Evolutionary conservation across 2,329 filamentous ascomycete genomes (phyloP), one percentile per base, ranked within the genome.

Genomic region (Ceratocystis harringtonii): DNA sequence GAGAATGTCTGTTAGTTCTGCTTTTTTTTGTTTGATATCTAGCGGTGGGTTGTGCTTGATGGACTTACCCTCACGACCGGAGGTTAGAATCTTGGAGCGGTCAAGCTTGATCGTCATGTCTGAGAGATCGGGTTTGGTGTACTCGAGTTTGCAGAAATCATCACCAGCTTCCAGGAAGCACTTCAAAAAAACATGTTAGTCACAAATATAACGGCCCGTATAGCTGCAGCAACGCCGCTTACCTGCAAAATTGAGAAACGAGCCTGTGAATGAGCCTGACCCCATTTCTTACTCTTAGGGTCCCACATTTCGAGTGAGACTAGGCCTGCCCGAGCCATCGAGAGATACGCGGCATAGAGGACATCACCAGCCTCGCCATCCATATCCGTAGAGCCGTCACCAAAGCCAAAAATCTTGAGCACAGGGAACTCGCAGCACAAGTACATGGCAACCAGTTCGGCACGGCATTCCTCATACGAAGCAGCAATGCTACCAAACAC

Each of bases 251-350:
- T 96, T 63, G 87, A 89, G 77, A 91, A 96, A 10, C 92, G 88
- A 25, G 91, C 92, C 76, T 95, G 90, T 76, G 90, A 95, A 73
- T 96, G 91, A 69, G 88, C 83, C 75, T 96, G 92, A 7, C 92
- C 92, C 92, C 92, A 96, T 77, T 95, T 96, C 69, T 85, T 81
- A 70, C 82, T 86, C 77, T 92, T 92, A 5, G 91, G 91, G 72
- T 96, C 91, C 91, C 91, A 97, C 80, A 94, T 90, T 74, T 97
- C 92, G 25, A 97, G 81, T 1, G 92, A 88, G 5, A 86, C 84
- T 57, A 99, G 80, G 68, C 94, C 94, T n/a, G 91, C 90, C 45
- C 92, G 85, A 15, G 94, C 94, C 92, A 99, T 97, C 70, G 86
- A 85, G 8, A 99, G 82, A 74, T 97, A 99, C 1, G 88, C 86